Conservation (phyloP, 2,329 filamentous ascomycete genomes). For the Onygenales sp. region DNA sequence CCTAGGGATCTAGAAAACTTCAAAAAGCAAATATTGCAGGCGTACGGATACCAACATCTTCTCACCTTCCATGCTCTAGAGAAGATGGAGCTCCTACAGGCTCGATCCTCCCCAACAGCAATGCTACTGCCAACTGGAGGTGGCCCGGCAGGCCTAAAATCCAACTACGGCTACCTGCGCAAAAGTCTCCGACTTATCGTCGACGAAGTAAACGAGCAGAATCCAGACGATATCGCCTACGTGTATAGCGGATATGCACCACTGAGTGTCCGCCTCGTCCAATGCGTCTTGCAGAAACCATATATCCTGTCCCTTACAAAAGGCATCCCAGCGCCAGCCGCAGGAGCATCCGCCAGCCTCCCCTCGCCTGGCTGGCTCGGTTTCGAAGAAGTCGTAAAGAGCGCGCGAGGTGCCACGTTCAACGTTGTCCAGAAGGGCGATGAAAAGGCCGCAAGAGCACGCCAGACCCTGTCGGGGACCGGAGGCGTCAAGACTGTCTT, state of each 20-base stretch:
- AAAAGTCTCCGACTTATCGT: slow-evolving; percentile 83
- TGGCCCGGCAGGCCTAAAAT: slow-evolving; percentile 57
- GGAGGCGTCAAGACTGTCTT: slow-evolving; percentile 75
- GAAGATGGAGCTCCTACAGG: slow-evolving; percentile 76
- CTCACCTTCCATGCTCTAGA: slow-evolving; percentile 82
- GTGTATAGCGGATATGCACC: slow-evolving; percentile 97
- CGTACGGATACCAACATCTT: slow-evolving; percentile 90
- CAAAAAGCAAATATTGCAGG: slow-evolving; percentile 77
- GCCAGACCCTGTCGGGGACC: slow-evolving; percentile 68
- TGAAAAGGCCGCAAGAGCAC: slow-evolving; percentile 81
- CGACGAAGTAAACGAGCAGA: slow-evolving; percentile 91
- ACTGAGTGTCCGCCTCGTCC: slow-evolving; percentile 79
- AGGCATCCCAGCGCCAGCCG: slow-evolving; percentile 46
- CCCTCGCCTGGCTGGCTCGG: slow-evolving; percentile 78
- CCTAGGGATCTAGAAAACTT: slow-evolving; percentile 83
- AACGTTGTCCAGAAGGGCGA: slow-evolving; percentile 87
- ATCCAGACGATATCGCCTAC: slow-evolving; percentile 92
- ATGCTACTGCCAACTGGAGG: slow-evolving; percentile 70
- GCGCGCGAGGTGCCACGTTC: slow-evolving; percentile 79
- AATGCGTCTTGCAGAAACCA: slow-evolving; percentile 86
- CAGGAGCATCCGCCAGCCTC: slow-evolving; percentile 42
- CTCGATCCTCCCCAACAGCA: slow-evolving; percentile 66
- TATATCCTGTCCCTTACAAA: slow-evolving; percentile 64
- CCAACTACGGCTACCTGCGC: slow-evolving; percentile 81
- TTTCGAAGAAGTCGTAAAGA: slow-evolving; percentile 85